phyloP scores from a whole-genome alignment of 805 yeast genomes.

The Wickerhamiella azymoides region DNA sequence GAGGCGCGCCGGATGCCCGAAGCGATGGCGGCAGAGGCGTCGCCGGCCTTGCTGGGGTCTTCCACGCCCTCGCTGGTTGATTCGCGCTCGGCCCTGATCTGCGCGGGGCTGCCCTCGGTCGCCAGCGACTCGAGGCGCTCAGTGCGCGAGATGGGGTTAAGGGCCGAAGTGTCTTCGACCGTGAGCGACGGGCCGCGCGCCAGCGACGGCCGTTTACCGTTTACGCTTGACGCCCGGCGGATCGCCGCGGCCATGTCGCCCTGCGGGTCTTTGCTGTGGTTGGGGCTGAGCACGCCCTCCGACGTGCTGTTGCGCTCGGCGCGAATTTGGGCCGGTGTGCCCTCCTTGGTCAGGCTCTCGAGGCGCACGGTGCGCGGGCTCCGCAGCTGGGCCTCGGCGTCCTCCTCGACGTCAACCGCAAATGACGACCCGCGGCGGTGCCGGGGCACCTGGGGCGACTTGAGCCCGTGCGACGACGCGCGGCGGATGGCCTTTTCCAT shows the following conservation, averaged over 20 bases:
- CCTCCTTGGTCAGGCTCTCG: neutral
- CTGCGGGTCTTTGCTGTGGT: neutral
- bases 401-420: no score
- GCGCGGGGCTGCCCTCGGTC: neutral
- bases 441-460: no score
- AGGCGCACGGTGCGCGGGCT: neutral
- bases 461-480: neutral
- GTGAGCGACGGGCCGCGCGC: neutral
- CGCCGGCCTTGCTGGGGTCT: neutral
- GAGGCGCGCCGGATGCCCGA: slow-evolving; percentile 3
- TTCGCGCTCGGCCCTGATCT: slow-evolving; percentile 5
- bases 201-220: neutral
- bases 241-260: neutral
- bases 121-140: neutral
- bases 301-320: slow-evolving; percentile 4
- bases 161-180: neutral
- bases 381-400: no score
- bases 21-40: neutral
- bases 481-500: slow-evolving; percentile 1
- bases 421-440: no score
- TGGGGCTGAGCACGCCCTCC: neutral
- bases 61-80: neutral
- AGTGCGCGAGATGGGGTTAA: neutral
- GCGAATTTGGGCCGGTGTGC: neutral
- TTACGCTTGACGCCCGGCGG: neutral